These are phyloP conservation scores for Cystobasidiaceae sp. DNA, from an alignment of 1,284 basidiomycete species.

Conservation along the genomic window DNA sequence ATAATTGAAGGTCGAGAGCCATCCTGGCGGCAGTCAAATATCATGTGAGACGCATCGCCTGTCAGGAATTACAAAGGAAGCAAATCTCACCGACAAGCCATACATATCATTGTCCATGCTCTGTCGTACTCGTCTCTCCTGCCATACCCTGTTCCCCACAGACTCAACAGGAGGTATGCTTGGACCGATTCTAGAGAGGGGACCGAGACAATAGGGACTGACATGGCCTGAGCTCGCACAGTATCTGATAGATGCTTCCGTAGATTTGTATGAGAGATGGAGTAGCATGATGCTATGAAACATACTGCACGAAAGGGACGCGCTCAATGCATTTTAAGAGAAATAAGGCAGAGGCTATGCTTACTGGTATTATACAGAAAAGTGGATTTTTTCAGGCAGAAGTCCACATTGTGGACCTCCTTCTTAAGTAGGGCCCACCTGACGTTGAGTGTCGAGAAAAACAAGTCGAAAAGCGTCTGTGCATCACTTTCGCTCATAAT, in stretches of 20 bases:
- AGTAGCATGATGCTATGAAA: neutral
- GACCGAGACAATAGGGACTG: neutral
- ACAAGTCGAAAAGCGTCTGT: neutral
- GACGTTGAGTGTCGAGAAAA: neutral
- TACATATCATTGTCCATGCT: neutral
- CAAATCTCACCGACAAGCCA: neutral
- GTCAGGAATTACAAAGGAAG: too few species aligned
- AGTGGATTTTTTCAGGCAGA: neutral
- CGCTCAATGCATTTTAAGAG: neutral
- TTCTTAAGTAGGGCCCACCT: neutral
- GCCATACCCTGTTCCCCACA: constrained; percentile 5
- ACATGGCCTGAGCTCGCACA: too few species aligned
- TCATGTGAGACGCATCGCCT: too few species aligned
- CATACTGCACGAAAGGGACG: neutral
- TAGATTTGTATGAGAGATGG: neutral
- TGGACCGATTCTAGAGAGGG: neutral
- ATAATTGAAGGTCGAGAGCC: neutral
- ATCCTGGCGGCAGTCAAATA: neutral
- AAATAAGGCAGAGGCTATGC: neutral
- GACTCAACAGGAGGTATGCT: neutral
- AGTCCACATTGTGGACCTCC: neutral
- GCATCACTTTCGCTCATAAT: neutral
- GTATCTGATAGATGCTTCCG: too few species aligned
- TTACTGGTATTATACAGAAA: neutral
- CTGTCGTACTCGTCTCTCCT: neutral